Conservation (phyloP, 1,139 yeast species). For the Nakaseomyces kungkrabaensis region DNA sequence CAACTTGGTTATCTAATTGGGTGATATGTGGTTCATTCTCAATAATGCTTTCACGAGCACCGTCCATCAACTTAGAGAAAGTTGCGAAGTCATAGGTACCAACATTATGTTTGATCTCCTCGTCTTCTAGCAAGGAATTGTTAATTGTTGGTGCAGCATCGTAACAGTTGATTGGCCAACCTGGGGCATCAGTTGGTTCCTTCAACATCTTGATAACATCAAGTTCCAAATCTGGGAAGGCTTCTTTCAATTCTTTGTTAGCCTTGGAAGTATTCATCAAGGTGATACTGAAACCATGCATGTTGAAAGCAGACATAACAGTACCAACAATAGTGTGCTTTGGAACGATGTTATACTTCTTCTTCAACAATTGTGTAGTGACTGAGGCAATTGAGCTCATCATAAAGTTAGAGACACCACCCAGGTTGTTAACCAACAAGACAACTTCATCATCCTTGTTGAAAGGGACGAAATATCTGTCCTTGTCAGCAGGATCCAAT, state of each 20-base stretch:
- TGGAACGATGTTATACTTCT: conserved; percentile 50
- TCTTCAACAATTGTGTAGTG: conserved; percentile 35
- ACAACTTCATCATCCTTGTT: conserved; percentile 54
- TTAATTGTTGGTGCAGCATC: conserved; percentile 28
- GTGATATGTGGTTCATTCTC: conserved; percentile 72
- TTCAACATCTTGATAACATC: conserved; percentile 46
- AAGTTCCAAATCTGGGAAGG: conserved; percentile 33
- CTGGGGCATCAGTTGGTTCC: conserved; percentile 67
- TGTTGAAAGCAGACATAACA: conserved; percentile 75
- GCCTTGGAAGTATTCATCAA: conserved; percentile 54
- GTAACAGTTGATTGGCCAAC: conserved; percentile 46
- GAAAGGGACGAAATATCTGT: conserved; percentile 65
- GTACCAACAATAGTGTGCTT: conserved; percentile 60
- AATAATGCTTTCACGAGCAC: conserved; percentile 44
- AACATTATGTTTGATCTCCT: conserved; percentile 33
- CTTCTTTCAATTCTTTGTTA: conserved; percentile 28
- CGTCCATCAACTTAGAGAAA: conserved; percentile 31
- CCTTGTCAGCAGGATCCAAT: conserved; percentile 48
- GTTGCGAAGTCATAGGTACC: conserved; percentile 31
- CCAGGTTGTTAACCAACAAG: conserved; percentile 66
- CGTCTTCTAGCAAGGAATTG: conserved; percentile 32
- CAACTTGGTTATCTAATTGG: conserved; percentile 76
- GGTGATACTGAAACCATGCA: conserved; percentile 85
- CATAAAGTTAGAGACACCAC: conserved; percentile 77
- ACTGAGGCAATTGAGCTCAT: conserved; percentile 52